Evolutionary conservation across 2,329 filamentous ascomycete species (phyloP), one percentile per base, ranked within the genome.

Genomic region (Metarhizium album): DNA sequence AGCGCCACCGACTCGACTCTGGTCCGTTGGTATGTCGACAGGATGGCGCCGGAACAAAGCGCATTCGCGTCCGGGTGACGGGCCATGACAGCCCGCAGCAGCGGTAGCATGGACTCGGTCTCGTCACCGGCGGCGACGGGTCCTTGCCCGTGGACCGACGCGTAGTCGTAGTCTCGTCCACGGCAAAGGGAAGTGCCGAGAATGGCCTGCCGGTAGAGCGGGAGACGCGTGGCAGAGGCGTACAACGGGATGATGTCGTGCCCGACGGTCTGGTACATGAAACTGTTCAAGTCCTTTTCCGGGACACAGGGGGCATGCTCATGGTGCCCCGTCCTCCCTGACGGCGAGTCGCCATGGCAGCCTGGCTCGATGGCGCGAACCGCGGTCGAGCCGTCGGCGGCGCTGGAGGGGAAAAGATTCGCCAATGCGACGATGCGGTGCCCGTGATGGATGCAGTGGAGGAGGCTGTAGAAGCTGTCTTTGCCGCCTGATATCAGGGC

Each of bases 211-310:
- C 93, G 83, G 67, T 93, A 96, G 2, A 98, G 75, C 23, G 91
- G 91, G 33, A 97, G 74, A 0, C 77, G 82, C 2, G 95, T 82
- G 33, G 88, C 90, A 46, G 79, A 68, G 53, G 84, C 83, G 64
- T 96, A 97, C 16, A 95, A 76, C 2, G 90, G 89, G 52, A 97
- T 84, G 18, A 96, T 74, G 52, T 82, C 78, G 68, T 97, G 89
- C 13, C 93, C 93, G 53, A 96, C 87, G 3, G 93, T 98, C 73
- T 98, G 93, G 74, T 97, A 98, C 93, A 98, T 98, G 82, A 93
- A 97, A 71, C 90, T 96, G 68, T 98, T 89, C 59, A 95, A 76
- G 66, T 97, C 71, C 46, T 61, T 65, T 45, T 73, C 64, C 55
- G 54, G 53, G 46, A 16, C 45, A 18, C 16, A 23, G 18, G 27